Base-by-base conservation (phyloP, 768 basidiomycete species). In the Kockovaella imperatae region DNA sequence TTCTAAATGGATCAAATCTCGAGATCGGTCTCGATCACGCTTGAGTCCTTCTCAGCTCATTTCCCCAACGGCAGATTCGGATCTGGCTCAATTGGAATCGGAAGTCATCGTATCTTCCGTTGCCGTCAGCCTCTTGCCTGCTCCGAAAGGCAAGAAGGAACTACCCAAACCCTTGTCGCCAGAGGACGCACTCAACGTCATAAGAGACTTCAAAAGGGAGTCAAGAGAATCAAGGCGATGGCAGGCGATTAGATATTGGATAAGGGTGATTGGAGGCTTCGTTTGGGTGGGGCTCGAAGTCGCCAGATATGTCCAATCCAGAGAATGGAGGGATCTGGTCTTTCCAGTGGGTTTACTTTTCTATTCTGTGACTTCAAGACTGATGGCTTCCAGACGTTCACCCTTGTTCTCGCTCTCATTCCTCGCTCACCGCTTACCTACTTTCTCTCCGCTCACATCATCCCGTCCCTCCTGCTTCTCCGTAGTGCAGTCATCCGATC, bases 41-140 rank as follows among this genome's bases (percentile, higher is more conserved):
- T 62, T 17, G 47, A 57, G 2, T 4, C 56, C 23, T 8, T 40
- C 45, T 1, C 42, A 46, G 24, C 52, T 63, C 17, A 50, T 54
- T n/a, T 61, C 59, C 0, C 56, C 57, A 5, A 36, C 38, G 18
- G 50, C 51, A 7, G 46, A 57, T 30, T 40, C 48, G 7, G 53
- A 63, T 42, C 56, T 67, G 3, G 42, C 57, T 20, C 49, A 42
- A 13, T 49, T 67, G n/a, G 64, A 67, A 38, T 51, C 61, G 4
- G 49, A 56, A 20, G 57, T 60, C 1, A 63, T 63, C n/a, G 35
- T 63, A 0, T 50, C 59, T 23, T 43, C 57, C 14, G 20, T 67
- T 1, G 61, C 61, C 11, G 28, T 52, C 1, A 63, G 56, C 30
- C 20, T 63, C 8, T 31, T 61, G 4, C 53, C 54, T 1, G 26